Base-by-base conservation (phyloP, 2,329 filamentous ascomycete species). In the Chaetothyriales sp. region DNA sequence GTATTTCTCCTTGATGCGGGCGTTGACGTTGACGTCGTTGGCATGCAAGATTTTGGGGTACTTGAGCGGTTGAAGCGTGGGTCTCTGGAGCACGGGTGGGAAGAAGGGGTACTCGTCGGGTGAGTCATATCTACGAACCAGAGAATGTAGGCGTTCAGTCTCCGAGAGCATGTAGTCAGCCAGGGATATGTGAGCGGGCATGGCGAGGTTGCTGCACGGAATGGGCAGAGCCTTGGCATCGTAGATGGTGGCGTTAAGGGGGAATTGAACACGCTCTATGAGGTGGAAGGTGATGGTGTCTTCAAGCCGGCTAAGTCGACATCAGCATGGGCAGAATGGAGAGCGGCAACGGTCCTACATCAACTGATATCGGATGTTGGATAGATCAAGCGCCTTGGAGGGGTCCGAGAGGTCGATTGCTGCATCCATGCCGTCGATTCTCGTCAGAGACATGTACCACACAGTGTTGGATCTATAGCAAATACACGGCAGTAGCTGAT, bases 31-130 rank as follows among this genome's bases (percentile, higher is more conserved):
- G 66, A 98, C 89, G 63, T 85, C 69, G 75, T 98, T 97, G 46
- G 78, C 73, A 69, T 95, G 85, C 49, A 98, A 77, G 64, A 98
- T 88, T 64, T 77, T 75, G 10, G 92, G 92, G 72, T 98, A 98
- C 65, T 86, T 69, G 60, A 98, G 77, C 7, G 89, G 85, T 60
- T 85, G 82, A n/a, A 98, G 79, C 56, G 98, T 86, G 22, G 90
- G 86, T 51, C 77, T 74, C 63, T 87, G 80, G 43, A 95, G 74
- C 8, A 80, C 83, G 28, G 85, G 77, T 1, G 89, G 87, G 73
- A 95, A 98, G 80, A 97, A 98, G 19, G 92, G 87, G 68, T 95
- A 90, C 71, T 98, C 92, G 74, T 98, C 92, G 43, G 92, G 92
- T 0, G 88, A 88, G 67, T 98, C 83, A 75, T 89, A 98, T 66